Evolutionary conservation across 2,329 filamentous ascomycete genomes (phyloP), one percentile per base, ranked within the genome.

Genomic region (Microcyclosporella mali): DNA sequence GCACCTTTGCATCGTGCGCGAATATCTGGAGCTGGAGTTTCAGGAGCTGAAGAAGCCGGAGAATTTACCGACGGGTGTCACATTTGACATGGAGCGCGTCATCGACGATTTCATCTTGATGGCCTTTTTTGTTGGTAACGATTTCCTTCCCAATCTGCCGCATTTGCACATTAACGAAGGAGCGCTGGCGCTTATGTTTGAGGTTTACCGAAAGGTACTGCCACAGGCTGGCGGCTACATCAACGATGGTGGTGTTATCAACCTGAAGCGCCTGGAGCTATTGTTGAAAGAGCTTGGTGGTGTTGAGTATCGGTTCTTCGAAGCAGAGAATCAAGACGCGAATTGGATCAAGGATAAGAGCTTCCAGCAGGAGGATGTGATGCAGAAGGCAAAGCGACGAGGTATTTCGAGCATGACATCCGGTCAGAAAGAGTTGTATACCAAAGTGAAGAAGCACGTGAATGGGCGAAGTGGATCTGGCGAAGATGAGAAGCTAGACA

Each of bases 101-200:
- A 97, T 98, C 69, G 92, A 98, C 64, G 92, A 98, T 72, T 98
- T 98, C 67, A 97, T 98, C 63, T 78, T 98, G 48, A 95, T 98
- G 88, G 90, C 89, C 36, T 98, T 98, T 71, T 98, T 98, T 66
- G 88, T 98, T 58, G 92, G 92, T 63, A 98, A 98, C 67, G 92
- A 98, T 77, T 98, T 98, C 70, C 77, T 98, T 65, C 92, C 92
- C 2, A 95, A 98, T 67, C 74, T 98, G 45, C 94, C 94, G 4
- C 87, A 94, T 60, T 70, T 98, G 52, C 92, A 98, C 67, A 98
- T 98, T 68, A 98, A 98, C 66, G 94, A 98, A 67, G 94, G 92
- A 52, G 92, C 94, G 16, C 71, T 98, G 66, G 87, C 90, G 17
- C 83, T 92, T 61, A 98, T 98, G 92, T 98, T 98, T 66, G 84